These are phyloP conservation scores for Amaranthus palmeri DNA, from an alignment of 148 eudicot species.

Conservation along the genomic window DNA sequence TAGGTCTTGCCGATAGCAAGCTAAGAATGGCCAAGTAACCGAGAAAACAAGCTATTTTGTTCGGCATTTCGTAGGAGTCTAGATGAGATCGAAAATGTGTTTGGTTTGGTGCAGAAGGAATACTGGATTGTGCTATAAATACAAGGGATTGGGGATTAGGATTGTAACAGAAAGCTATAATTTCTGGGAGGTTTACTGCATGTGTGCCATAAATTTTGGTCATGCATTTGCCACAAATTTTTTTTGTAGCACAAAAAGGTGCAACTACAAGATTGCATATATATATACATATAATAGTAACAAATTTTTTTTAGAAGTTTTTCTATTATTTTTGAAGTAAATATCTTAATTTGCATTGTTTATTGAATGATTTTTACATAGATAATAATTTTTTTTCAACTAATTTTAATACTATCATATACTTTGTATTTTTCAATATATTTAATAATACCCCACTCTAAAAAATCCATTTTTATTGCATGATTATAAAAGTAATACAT, in stretches of 20 bases:
- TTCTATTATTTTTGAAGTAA: too few species aligned
- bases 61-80: slow-evolving; percentile 1
- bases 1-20: slow-evolving; percentile 2
- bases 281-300: neutral
- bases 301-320: too few species aligned
- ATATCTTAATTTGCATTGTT: too few species aligned
- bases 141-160: neutral
- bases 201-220: neutral
- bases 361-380: too few species aligned
- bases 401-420: too few species aligned
- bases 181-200: slow-evolving; percentile 7
- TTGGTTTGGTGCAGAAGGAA: slow-evolving; percentile 5
- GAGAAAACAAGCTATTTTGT: slow-evolving; percentile 11
- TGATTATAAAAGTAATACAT: too few species aligned
- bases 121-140: neutral
- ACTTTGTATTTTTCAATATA: too few species aligned
- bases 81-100: neutral
- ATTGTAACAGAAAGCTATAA: neutral
- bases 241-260: neutral
- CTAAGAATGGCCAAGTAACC: slow-evolving; percentile 7
- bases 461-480: too few species aligned
- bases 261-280: slow-evolving; percentile 1
- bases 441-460: too few species aligned
- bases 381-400: too few species aligned
- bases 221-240: slow-evolving; percentile 12